These are phyloP conservation scores for Solanum sparsipilum DNA, from an alignment of 257 asterid genomes.

Conservation along the genomic window DNA sequence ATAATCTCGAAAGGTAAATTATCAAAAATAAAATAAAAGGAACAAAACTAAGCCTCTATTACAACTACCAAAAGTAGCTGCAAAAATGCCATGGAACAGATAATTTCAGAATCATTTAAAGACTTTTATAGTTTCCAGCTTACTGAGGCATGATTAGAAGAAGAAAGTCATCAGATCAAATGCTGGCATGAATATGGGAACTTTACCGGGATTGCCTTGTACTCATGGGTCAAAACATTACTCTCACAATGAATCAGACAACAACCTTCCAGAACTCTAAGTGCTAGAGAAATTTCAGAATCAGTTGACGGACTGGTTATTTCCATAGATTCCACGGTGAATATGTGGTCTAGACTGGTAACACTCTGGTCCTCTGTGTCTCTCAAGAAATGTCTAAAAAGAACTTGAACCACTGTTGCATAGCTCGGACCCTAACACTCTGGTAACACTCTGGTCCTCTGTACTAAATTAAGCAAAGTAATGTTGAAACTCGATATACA, in stretches of 20 bases:
- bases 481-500: not conserved
- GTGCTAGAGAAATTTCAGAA: slow-evolving; percentile 82
- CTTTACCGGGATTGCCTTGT: slow-evolving; percentile 58
- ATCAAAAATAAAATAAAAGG: not conserved
- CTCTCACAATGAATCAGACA: slow-evolving; percentile 76
- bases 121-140: not conserved
- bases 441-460: not conserved
- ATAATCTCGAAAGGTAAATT: not conserved
- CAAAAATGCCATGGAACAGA: not conserved
- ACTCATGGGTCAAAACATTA: slow-evolving; percentile 64
- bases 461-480: not conserved
- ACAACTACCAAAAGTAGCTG: not conserved
- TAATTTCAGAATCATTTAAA: not conserved
- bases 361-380: slow-evolving; percentile 66
- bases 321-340: slow-evolving; percentile 62
- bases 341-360: slow-evolving; percentile 53
- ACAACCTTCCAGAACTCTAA: slow-evolving; percentile 90
- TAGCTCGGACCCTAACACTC: not conserved
- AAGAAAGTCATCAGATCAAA: not conserved
- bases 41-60: not conserved
- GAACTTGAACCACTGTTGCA: slow-evolving; percentile 61
- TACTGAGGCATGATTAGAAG: not conserved
- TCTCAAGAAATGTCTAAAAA: slow-evolving; percentile 65
- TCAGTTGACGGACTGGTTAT: slow-evolving; percentile 75
- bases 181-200: not conserved